phyloP scores from a whole-genome alignment of 2,329 filamentous ascomycete species.

The Trichoderma hamatum region DNA sequence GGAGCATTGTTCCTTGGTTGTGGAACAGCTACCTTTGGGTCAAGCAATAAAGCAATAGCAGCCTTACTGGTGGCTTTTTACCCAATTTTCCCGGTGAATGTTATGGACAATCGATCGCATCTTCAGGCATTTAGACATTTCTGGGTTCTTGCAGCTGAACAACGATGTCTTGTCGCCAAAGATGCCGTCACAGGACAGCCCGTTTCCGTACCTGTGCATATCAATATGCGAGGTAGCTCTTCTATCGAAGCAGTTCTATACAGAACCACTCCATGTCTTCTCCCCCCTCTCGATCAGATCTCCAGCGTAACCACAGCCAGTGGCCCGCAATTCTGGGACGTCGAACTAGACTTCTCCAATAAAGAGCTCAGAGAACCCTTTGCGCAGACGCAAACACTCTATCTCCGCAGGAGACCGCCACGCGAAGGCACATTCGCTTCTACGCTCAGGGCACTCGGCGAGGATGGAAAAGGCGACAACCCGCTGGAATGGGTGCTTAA shows the following conservation, averaged over 20 bases:
- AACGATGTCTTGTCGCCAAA: slow-evolving; percentile 83
- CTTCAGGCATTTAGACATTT: slow-evolving; percentile 96
- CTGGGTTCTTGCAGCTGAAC: slow-evolving; percentile 92
- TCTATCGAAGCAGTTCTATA: slow-evolving; percentile 44
- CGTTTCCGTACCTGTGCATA: slow-evolving; percentile 70
- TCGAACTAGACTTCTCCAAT: slow-evolving; percentile 75
- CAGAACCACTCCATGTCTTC: slow-evolving; percentile 60
- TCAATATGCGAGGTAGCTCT: slow-evolving; percentile 57
- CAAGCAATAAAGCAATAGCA: slow-evolving; percentile 83
- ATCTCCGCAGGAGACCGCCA: slow-evolving; percentile 70
- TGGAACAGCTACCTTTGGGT: slow-evolving; percentile 89
- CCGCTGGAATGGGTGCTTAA: slow-evolving; percentile 77
- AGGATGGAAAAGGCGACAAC: slow-evolving; percentile 37
- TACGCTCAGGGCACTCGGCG: slow-evolving; percentile 72
- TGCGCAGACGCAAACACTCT: slow-evolving; percentile 69
- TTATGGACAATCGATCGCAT: slow-evolving; percentile 93
- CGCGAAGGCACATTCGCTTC: slow-evolving; percentile 72
- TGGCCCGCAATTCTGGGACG: slow-evolving; percentile 75
- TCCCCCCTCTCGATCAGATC: slow-evolving; percentile 68
- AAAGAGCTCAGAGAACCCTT: slow-evolving; percentile 64
- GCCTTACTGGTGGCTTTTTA: slow-evolving; percentile 90
- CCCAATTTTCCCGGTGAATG: slow-evolving; percentile 83
- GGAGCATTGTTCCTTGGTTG: slow-evolving; percentile 90
- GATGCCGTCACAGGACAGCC: slow-evolving; percentile 84
- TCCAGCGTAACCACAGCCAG: slow-evolving; percentile 61